Evolutionary conservation across 2,329 filamentous ascomycete genomes (phyloP).

Genomic region (Talaromyces sp.): DNA sequence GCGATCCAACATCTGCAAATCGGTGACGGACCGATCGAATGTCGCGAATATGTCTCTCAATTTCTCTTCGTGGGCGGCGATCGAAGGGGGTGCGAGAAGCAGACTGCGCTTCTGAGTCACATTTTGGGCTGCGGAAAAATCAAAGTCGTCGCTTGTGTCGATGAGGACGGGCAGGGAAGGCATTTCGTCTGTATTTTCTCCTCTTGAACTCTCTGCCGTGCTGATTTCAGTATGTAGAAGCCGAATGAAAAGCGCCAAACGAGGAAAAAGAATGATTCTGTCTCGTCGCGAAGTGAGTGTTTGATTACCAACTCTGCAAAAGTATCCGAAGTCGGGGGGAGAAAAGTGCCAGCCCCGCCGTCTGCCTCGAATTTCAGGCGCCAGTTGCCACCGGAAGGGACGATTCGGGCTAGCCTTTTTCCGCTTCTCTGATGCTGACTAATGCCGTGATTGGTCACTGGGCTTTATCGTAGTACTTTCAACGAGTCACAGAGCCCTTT

Average conservation of each 20-base stretch:
- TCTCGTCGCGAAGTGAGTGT: background rate
- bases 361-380: conserved; percentile 13
- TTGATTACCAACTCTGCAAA: conserved; percentile 8
- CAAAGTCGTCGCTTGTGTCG: conserved; percentile 56
- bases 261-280: background rate
- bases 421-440: background rate
- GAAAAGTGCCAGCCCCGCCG: background rate
- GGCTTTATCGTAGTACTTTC: background rate
- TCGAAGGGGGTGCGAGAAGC: conserved; percentile 83
- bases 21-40: conserved; percentile 71
- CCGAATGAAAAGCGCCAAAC: background rate
- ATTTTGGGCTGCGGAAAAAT: conserved; percentile 30
- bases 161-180: conserved; percentile 50
- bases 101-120: conserved; percentile 56
- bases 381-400: background rate
- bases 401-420: background rate
- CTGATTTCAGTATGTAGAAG: background rate
- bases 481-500: background rate
- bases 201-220: background rate
- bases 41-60: conserved; percentile 67
- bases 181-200: conserved; percentile 19
- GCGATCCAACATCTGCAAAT: conserved; percentile 97
- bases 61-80: conserved; percentile 78
- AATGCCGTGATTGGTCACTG: background rate
- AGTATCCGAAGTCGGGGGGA: conserved; percentile 15